Evolutionary conservation across 257 asterid genomes (phyloP).

Genomic region (Forsythia viridissima): DNA sequence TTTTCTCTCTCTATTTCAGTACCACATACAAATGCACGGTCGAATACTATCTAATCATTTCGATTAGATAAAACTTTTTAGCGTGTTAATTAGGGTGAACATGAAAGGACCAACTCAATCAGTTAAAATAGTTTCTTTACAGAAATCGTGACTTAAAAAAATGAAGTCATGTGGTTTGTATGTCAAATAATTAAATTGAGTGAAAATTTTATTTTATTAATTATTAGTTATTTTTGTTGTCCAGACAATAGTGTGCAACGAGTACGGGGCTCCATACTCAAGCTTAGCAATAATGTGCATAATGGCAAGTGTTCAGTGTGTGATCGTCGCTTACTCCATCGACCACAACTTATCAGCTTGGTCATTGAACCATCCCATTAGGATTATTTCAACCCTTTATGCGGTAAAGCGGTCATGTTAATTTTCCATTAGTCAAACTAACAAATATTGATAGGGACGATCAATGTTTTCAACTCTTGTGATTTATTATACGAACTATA

Average conservation of each 20-base stretch:
- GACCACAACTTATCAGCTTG: slow-evolving; percentile 66
- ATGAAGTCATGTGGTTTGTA: too few relatives aligned
- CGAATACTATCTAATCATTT: too few relatives aligned
- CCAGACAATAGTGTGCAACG: slow-evolving; percentile 62
- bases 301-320: slow-evolving; percentile 77
- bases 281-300: slow-evolving; percentile 79
- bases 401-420: slow-evolving; percentile 34
- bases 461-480: too few relatives aligned
- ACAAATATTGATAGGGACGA: too few relatives aligned
- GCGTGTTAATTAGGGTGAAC: not conserved
- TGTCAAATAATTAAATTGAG: too few relatives aligned
- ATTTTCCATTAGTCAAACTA: too few relatives aligned
- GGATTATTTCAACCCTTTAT: slow-evolving; percentile 65
- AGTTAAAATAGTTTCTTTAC: too few relatives aligned
- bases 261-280: slow-evolving; percentile 70
- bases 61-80: too few relatives aligned
- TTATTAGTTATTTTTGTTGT: slow-evolving; percentile 7
- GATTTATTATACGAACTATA: too few relatives aligned
- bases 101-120: not conserved
- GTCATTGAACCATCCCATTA: slow-evolving; percentile 62
- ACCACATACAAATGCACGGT: not conserved
- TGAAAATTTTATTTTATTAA: not conserved
- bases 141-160: not conserved
- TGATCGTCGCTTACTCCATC: slow-evolving; percentile 48
- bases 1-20: not conserved